phyloP scores from a whole-genome alignment of 768 basidiomycete species.

The Serendipita sp. region DNA sequence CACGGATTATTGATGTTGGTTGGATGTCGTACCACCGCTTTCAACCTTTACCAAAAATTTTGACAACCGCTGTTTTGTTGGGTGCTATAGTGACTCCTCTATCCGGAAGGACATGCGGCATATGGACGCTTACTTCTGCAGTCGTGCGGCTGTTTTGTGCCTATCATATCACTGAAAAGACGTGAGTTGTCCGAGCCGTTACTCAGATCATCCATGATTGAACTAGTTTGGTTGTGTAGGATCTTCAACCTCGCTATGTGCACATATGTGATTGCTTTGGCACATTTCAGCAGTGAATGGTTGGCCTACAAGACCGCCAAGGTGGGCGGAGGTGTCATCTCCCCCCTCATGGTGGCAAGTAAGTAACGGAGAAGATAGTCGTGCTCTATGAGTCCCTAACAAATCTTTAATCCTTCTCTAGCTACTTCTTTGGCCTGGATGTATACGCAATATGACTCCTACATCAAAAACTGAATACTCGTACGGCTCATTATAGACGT shows the following conservation, averaged over 20 bases:
- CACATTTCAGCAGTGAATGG: constrained; percentile 77
- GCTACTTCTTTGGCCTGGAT: constrained; percentile 70
- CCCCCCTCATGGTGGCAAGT: constrained; percentile 80
- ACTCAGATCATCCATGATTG: neutral
- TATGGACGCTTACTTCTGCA: constrained; percentile 81
- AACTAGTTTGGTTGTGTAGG: constrained; percentile 25
- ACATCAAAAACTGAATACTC: constrained; percentile 27
- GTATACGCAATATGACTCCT: constrained; percentile 67
- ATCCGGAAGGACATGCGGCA: constrained; percentile 77
- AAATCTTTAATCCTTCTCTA: constrained; percentile 17
- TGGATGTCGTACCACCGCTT: constrained; percentile 20
- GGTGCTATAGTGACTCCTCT: constrained; percentile 54
- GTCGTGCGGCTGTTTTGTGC: constrained; percentile 76
- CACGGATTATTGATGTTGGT: neutral
- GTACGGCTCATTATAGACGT: too few relatives aligned
- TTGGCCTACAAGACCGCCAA: constrained; percentile 67
- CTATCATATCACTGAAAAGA: constrained; percentile 70
- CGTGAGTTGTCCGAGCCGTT: constrained; percentile 32
- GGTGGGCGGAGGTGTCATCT: constrained; percentile 41
- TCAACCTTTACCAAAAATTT: neutral
- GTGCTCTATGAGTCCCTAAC: neutral
- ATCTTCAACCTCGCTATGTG: constrained; percentile 79
- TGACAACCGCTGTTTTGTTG: neutral
- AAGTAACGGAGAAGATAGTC: constrained; percentile 21
- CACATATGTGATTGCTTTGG: constrained; percentile 81